Evolutionary conservation across 2,329 filamentous ascomycete species (phyloP).

Genomic region (Orbilia brochopaga): DNA sequence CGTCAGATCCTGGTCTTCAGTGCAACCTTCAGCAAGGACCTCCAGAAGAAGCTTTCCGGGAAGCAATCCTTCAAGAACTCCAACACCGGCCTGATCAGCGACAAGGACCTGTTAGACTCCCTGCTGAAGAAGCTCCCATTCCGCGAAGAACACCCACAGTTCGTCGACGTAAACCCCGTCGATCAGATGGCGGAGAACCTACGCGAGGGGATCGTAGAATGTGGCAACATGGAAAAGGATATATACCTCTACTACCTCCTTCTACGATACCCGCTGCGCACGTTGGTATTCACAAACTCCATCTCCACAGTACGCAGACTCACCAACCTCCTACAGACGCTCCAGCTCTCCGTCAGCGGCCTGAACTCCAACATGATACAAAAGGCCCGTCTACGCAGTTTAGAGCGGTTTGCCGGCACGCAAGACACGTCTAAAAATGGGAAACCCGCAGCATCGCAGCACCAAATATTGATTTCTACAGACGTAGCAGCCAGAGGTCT

Average conservation of each 20-base stretch:
- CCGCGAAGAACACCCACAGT: slow-evolving; percentile 79
- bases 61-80: slow-evolving; percentile 66
- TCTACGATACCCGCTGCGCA: slow-evolving; percentile 80
- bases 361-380: slow-evolving; percentile 95
- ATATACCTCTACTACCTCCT: slow-evolving; percentile 90
- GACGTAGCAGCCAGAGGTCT: slow-evolving; percentile 93
- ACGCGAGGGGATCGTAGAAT: slow-evolving; percentile 89
- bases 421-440: slow-evolving; percentile 28
- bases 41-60: slow-evolving; percentile 88
- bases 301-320: slow-evolving; percentile 89
- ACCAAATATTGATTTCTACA: slow-evolving; percentile 82
- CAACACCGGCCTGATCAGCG: slow-evolving; percentile 68
- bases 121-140: slow-evolving; percentile 89
- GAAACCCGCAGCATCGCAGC: slow-evolving; percentile 56
- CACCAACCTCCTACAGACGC: slow-evolving; percentile 79
- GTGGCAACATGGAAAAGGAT: slow-evolving; percentile 92
- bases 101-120: slow-evolving; percentile 88
- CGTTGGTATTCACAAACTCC: slow-evolving; percentile 92
- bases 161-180: slow-evolving; percentile 87
- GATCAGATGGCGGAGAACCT: slow-evolving; percentile 86
- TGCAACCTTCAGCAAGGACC: slow-evolving; percentile 87
- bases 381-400: slow-evolving; percentile 88
- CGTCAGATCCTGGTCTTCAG: slow-evolving; percentile 95
- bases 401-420: slow-evolving; percentile 79
- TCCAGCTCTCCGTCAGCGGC: slow-evolving; percentile 72